Conservation (phyloP, 2,329 filamentous ascomycete species). For the Aspergillus spinulosporus region DNA sequence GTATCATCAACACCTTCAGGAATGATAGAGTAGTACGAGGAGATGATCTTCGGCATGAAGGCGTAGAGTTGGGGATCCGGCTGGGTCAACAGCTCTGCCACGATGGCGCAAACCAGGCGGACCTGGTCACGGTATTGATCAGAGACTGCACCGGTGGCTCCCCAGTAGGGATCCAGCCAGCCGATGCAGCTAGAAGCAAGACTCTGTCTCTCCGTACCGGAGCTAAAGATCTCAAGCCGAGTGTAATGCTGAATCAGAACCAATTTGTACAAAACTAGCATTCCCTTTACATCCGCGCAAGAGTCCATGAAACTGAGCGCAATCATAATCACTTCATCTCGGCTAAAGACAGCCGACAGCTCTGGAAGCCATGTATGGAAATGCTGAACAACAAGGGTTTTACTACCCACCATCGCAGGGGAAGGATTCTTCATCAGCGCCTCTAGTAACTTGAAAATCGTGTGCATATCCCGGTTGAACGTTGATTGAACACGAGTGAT, state of each 20-base stretch:
- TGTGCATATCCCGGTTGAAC: constrained; percentile 80
- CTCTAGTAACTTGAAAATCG: constrained; percentile 87
- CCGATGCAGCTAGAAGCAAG: constrained; percentile 78
- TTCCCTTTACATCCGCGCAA: constrained; percentile 82
- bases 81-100: constrained; percentile 79
- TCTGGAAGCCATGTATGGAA: constrained; percentile 98
- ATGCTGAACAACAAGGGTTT: constrained; percentile 92
- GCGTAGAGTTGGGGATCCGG: constrained; percentile 80
- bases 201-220: constrained; percentile 71
- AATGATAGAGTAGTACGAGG: constrained; percentile 80
- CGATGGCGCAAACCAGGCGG: constrained; percentile 85
- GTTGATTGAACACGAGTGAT: constrained; percentile 70
- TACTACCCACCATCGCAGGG: constrained; percentile 85
- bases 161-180: constrained; percentile 96
- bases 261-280: constrained; percentile 87
- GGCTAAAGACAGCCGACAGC: constrained; percentile 70
- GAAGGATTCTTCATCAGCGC: constrained; percentile 83
- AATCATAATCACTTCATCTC: constrained; percentile 85
- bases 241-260: constrained; percentile 91
- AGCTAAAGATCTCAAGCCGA: constrained; percentile 74
- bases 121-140: constrained; percentile 93
- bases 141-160: constrained; percentile 68
- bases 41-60: constrained; percentile 86
- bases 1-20: constrained; percentile 61
- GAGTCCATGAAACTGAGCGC: constrained; percentile 93